These are phyloP conservation scores for Colletotrichum spinosum DNA, from an alignment of 2,329 filamentous ascomycete species.

Conservation along the genomic window DNA sequence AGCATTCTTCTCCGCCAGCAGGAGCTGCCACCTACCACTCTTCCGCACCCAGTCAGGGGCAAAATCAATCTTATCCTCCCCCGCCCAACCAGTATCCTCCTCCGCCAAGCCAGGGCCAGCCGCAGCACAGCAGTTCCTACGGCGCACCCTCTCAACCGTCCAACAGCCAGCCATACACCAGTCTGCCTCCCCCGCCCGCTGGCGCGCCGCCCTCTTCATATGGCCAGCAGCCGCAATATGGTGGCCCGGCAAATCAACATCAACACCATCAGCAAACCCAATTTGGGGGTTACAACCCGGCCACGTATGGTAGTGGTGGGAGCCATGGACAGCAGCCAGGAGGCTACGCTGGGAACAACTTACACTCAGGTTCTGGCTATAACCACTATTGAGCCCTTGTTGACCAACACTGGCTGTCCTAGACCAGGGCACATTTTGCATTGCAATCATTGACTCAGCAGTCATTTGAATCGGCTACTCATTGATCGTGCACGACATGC, in stretches of 20 bases:
- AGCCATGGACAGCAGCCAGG: conserved; percentile 44
- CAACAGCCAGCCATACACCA: conserved; percentile 38
- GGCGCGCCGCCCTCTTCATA: conserved; percentile 33
- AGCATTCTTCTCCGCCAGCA: conserved; percentile 43
- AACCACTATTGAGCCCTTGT: conserved; percentile 32
- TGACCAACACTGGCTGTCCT: too few relatives aligned
- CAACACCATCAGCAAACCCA: conserved; percentile 34
- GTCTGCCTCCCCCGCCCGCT: conserved; percentile 29
- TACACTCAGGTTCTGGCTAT: conserved; percentile 34
- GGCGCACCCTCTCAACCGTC: conserved; percentile 36
- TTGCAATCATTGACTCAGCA: too few relatives aligned
- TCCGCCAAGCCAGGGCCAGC: conserved; percentile 35
- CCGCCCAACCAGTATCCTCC: conserved; percentile 37
- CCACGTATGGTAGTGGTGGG: conserved; percentile 44
- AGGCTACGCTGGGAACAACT: conserved; percentile 45
- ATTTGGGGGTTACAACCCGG: conserved; percentile 44
- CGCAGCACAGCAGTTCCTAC: conserved; percentile 37
- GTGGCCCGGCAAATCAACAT: conserved; percentile 36
- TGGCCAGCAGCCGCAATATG: conserved; percentile 37
- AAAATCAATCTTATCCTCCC: conserved; percentile 37
- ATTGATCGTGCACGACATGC: too few relatives aligned
- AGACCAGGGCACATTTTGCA: too few relatives aligned
- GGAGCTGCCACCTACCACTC: conserved; percentile 45
- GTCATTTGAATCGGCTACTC: too few relatives aligned
- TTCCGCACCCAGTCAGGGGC: conserved; percentile 41